phyloP scores from a whole-genome alignment of 805 yeast species.

The Ogataea kodamae region DNA sequence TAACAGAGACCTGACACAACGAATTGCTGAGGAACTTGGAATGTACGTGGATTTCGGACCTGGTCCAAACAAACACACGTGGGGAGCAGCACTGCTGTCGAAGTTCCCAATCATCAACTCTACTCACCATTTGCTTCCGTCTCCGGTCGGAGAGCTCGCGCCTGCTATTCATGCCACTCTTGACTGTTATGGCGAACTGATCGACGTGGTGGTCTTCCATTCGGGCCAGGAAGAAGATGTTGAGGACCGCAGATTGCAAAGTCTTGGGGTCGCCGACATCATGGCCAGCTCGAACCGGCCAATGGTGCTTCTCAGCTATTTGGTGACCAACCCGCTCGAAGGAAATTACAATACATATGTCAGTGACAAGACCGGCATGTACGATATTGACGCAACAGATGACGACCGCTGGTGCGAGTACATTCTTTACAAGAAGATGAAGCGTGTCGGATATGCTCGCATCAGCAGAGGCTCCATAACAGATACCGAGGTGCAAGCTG shows the following conservation, averaged over 20 bases:
- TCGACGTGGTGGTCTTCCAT: conserved; percentile 96
- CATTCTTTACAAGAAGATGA: conserved; percentile 80
- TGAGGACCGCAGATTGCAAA: conserved; percentile 87
- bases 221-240: conserved; percentile 97
- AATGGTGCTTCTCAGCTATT: conserved; percentile 79
- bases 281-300: conserved; percentile 86
- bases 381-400: conserved; percentile 88
- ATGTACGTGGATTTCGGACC: conserved; percentile 98
- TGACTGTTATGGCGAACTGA: conserved; percentile 79
- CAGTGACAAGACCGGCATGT: conserved; percentile 78
- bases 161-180: conserved; percentile 97
- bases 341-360: conserved; percentile 94
- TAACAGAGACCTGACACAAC: conserved; percentile 88
- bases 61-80: conserved; percentile 95
- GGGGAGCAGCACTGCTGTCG: conserved; percentile 93
- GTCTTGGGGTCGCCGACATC: conserved; percentile 66
- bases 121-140: conserved; percentile 86
- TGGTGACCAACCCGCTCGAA: conserved; percentile 81
- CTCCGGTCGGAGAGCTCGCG: conserved; percentile 97
- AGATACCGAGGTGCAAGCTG: conserved; percentile 94
- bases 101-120: conserved; percentile 92
- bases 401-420: conserved; percentile 99
- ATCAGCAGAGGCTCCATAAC: conserved; percentile 91
- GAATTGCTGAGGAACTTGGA: conserved; percentile 85
- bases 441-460: conserved; percentile 90